These are phyloP conservation scores for Eucommia ulmoides DNA, from an alignment of 257 asterid species.

Conservation along the genomic window DNA sequence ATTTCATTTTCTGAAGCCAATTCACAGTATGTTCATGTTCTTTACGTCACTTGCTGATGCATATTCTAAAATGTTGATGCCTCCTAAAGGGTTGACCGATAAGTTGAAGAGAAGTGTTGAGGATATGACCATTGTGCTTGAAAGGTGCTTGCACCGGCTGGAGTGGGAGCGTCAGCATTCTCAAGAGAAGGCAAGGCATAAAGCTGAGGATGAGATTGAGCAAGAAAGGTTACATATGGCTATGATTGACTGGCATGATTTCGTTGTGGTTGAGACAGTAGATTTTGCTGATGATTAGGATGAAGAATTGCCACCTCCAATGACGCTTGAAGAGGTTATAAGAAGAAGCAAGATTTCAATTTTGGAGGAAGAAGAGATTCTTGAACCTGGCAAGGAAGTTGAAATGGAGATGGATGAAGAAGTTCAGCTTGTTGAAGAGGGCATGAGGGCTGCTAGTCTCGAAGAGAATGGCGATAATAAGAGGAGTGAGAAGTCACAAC, in stretches of 20 bases:
- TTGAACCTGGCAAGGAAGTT: constrained; percentile 85
- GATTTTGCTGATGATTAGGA: constrained; percentile 97
- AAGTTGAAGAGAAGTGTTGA: constrained; percentile 56
- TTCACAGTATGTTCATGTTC: constrained; percentile 94
- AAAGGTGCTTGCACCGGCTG: constrained; percentile 74
- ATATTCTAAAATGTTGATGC: constrained; percentile 87
- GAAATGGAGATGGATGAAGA: constrained; percentile 99
- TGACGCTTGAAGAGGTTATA: constrained; percentile 93
- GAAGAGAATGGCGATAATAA: constrained; percentile 45
- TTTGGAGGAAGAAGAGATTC: constrained; percentile 53
- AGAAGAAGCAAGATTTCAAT: constrained; percentile 83
- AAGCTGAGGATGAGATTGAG: constrained; percentile 90
- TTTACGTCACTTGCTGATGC: constrained; percentile 95
- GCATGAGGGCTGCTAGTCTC: constrained; percentile 75
- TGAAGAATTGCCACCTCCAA: constrained; percentile 86
- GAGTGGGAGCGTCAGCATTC: constrained; percentile 88
- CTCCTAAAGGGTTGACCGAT: constrained; percentile 64
- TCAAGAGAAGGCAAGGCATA: constrained; percentile 91
- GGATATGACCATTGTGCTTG: constrained; percentile 85
- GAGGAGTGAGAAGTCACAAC: constrained; percentile 32
- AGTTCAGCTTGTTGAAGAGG: constrained; percentile 85
- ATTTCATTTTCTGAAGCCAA: constrained; percentile 84
- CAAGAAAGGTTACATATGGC: constrained; percentile 85
- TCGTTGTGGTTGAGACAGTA: constrained; percentile 83
- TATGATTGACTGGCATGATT: constrained; percentile 97